These are phyloP conservation scores for Exophiala dermatitidis DNA, from an alignment of 2,329 filamentous ascomycete species.

Conservation along the genomic window DNA sequence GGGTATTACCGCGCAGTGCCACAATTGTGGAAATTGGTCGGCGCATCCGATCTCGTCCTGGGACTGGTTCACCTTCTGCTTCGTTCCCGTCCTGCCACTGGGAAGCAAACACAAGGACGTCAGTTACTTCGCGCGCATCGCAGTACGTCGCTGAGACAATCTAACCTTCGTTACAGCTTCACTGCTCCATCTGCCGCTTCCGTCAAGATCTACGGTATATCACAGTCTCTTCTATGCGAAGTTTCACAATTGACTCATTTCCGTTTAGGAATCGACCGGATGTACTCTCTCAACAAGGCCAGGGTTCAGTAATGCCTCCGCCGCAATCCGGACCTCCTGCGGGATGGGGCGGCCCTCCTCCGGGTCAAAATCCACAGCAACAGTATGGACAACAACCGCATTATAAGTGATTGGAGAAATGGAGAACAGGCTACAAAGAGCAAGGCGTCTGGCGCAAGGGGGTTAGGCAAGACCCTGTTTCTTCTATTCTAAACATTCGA, in stretches of 20 bases:
- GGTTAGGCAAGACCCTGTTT: no score
- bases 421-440: background rate
- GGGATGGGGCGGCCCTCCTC: constrained; percentile 85
- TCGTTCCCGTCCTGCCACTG: constrained; percentile 34
- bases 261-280: constrained; percentile 22
- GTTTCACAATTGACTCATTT: background rate
- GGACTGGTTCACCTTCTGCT: constrained; percentile 44
- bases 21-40: constrained; percentile 43
- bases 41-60: constrained; percentile 40
- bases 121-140: background rate
- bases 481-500: no score
- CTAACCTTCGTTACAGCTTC: constrained; percentile 14
- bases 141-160: background rate
- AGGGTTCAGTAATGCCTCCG: constrained; percentile 10
- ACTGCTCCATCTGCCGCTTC: constrained; percentile 26
- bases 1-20: constrained; percentile 40
- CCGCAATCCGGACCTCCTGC: constrained; percentile 50
- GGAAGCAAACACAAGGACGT: constrained; percentile 30
- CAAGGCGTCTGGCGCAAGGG: constrained; percentile 2
- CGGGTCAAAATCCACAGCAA: constrained; percentile 46
- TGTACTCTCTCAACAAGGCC: constrained; percentile 22
- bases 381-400: constrained; percentile 46
- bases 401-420: constrained; percentile 10
- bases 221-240: background rate
- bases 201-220: constrained; percentile 24